Conservation (phyloP, 2,329 filamentous ascomycete genomes). For the Neonectria punicea region DNA sequence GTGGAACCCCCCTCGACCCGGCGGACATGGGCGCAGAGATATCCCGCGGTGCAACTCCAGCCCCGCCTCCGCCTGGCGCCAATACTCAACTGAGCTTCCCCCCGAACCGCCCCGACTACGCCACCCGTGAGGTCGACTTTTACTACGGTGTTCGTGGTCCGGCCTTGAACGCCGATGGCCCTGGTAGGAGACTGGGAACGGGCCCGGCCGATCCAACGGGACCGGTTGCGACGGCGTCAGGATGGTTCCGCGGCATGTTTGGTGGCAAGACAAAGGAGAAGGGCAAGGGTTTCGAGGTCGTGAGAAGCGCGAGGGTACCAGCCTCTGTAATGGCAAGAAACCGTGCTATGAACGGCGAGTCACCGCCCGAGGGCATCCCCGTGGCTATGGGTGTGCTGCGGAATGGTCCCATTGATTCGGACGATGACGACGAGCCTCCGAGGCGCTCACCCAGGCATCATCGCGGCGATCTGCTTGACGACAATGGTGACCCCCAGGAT, state of each 20-base stretch:
- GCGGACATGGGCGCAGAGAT: slow-evolving; percentile 55
- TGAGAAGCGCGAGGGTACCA: slow-evolving; percentile 87
- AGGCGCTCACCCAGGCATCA: slow-evolving; percentile 42
- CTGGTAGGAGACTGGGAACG: slow-evolving; percentile 87
- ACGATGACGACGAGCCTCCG: slow-evolving; percentile 60
- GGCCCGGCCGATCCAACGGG: slow-evolving; percentile 95
- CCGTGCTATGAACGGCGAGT: slow-evolving; percentile 69
- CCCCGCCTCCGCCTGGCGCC: slow-evolving; percentile 47
- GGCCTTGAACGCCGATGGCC: slow-evolving; percentile 82
- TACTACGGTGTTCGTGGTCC: slow-evolving; percentile 95
- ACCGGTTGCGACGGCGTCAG: slow-evolving; percentile 86
- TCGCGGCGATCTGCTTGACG: slow-evolving; percentile 54
- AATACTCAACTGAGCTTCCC: slow-evolving; percentile 54
- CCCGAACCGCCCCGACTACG: slow-evolving; percentile 80
- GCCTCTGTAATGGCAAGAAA: slow-evolving; percentile 71
- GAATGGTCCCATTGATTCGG: slow-evolving; percentile 72
- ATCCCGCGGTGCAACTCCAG: slow-evolving; percentile 57
- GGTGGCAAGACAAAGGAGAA: slow-evolving; percentile 92
- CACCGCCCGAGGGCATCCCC: slow-evolving; percentile 73
- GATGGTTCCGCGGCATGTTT: slow-evolving; percentile 86
- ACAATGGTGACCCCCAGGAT: slow-evolving; percentile 57
- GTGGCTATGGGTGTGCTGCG: slow-evolving; percentile 70
- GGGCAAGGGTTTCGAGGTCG: slow-evolving; percentile 96
- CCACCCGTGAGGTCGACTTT: slow-evolving; percentile 94
- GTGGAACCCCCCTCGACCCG: slow-evolving; percentile 48